Evolutionary conservation across 2,329 filamentous ascomycete genomes (phyloP).

Genomic region (Aspergillus piperis): DNA sequence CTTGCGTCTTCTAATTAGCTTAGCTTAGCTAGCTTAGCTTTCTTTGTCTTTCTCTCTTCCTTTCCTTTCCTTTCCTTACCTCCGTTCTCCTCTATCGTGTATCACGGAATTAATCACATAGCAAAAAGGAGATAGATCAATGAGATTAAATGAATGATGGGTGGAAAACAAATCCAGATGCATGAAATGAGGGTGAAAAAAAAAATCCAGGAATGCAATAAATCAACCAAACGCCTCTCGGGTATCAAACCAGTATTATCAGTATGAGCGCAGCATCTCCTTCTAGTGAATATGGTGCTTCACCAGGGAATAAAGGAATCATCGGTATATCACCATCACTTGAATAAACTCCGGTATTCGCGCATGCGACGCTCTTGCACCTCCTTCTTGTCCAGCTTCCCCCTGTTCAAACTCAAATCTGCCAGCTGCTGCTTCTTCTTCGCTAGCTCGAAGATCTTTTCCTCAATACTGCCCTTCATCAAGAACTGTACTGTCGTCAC

Average conservation of each 20-base stretch:
- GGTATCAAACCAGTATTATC: conserved; percentile 7
- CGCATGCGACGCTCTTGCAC: conserved; percentile 65
- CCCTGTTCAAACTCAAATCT: conserved; percentile 77
- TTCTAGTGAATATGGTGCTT: background rate
- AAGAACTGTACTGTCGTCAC: conserved; percentile 87
- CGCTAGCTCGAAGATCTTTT: conserved; percentile 87
- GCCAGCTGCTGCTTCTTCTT: conserved; percentile 91
- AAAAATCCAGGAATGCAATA: background rate
- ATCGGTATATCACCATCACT: conserved; percentile 26
- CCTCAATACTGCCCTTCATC: conserved; percentile 88
- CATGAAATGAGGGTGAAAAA: too few relatives aligned
- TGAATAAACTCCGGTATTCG: conserved; percentile 62
- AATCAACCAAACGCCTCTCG: background rate
- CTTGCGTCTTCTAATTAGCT: conserved; percentile 18
- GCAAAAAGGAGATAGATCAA: background rate
- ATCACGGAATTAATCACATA: background rate
- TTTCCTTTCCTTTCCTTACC: too few relatives aligned
- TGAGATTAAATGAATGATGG: background rate
- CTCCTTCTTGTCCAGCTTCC: conserved; percentile 60
- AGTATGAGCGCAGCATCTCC: background rate
- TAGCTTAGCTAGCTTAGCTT: too few relatives aligned
- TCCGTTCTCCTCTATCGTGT: conserved; percentile 15
- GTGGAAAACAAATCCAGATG: background rate
- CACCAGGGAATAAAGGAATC: background rate
- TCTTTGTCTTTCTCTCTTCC: too few relatives aligned